These are phyloP conservation scores for Forsythia suspensa DNA, from an alignment of 257 asterid genomes.

Conservation along the genomic window DNA sequence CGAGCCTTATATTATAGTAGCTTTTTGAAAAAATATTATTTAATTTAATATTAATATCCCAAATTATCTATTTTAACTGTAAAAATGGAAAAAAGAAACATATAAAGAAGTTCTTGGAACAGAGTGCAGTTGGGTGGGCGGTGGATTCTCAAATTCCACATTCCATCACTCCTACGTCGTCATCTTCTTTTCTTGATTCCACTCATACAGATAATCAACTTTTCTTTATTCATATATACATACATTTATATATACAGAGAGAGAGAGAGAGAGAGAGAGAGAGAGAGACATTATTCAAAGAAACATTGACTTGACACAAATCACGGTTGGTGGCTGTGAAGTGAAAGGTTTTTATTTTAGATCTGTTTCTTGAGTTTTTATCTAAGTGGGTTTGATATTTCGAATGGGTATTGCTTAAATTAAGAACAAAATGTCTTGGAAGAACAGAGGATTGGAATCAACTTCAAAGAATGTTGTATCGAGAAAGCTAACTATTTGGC, in stretches of 20 bases:
- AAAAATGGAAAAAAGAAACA: neutral
- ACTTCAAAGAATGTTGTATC: conserved; percentile 47
- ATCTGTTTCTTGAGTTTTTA: conserved; percentile 25
- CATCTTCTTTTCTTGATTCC: conserved; percentile 33
- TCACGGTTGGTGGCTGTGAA: conserved; percentile 19
- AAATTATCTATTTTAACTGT: neutral
- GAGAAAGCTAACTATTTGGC: conserved; percentile 59
- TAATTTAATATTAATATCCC: neutral
- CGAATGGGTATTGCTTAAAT: conserved; percentile 38
- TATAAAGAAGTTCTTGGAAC: conserved; percentile 23
- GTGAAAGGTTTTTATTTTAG: conserved; percentile 24
- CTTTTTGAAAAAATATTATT: no score
- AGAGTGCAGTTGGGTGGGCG: conserved; percentile 43
- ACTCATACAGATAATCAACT: neutral
- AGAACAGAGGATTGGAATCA: conserved; percentile 73
- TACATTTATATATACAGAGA: neutral
- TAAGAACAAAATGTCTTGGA: conserved; percentile 65
- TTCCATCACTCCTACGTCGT: conserved; percentile 35
- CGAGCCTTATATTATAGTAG: neutral
- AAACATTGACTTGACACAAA: neutral
- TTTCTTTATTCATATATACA: neutral
- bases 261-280: neutral
- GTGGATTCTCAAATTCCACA: conserved; percentile 53
- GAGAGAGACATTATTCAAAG: neutral
- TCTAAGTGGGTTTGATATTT: conserved; percentile 18